Evolutionary conservation across 2,329 filamentous ascomycete species (phyloP), one percentile per base, ranked within the genome.

Genomic region (Reticulascus tulasneorum): DNA sequence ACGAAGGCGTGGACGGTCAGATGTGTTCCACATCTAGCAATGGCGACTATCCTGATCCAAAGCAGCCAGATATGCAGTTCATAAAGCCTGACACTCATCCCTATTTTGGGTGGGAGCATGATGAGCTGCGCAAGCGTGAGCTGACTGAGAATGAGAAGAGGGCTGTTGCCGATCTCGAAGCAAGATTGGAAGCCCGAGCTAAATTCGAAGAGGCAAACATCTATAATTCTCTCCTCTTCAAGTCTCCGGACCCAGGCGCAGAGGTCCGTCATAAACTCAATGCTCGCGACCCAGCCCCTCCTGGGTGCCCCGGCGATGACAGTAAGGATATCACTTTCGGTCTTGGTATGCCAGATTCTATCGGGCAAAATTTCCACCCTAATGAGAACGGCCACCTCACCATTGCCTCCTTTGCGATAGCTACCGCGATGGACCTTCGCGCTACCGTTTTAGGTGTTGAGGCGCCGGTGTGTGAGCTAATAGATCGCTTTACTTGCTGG

Each of bases 291-390:
- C 52, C 53, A 3, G 20, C 38, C 4, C 38, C 49, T 11, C 53
- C 54, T 10, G 41, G 39, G 23, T 59, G 56, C 35, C 55, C 55
- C 12, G 47, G 47, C 4, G 51, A 54, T 30, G 35, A 24, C 20
- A 25, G 25, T n/a, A 22, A 37, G 18, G 33, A 46, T 24, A 46
- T 30, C 8, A 33, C 38, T 8, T 40, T 44, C n/a, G 36, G 37
- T n/a, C 21, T 58, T 12, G 50, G 51, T 3, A 35, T 57, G n/a
- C 59, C 58, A 7, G 56, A 60, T 47, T 40, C 27, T 9, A 40
- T 59, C 31, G 51, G 47, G 8, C 45, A 44, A 19, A 49, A 49
- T 31, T 62, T 63, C 40, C 59, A 62, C 38, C 56, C 59, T 9
- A 62, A 59, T 42, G 35, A 44, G 24, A 29, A 23, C 9, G 52